Evolutionary conservation across 495 filamentous ascomycete species (phyloP), one percentile per base, ranked within the genome.

Genomic region (Cairneyella variabilis): DNA sequence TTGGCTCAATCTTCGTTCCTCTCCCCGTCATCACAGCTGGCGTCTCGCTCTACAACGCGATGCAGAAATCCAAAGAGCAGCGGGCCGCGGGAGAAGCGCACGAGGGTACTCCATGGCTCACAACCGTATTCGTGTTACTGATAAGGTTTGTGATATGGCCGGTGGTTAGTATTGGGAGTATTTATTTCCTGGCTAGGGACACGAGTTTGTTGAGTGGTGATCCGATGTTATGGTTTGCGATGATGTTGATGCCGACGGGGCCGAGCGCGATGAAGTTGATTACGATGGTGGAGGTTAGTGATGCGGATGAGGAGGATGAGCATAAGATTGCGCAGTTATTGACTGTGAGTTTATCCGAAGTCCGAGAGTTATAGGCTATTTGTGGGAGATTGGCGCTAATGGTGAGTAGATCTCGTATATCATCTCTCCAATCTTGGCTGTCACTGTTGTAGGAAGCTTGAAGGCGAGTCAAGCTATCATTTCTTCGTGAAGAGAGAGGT

Each of bases 181-280:
- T 90, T 16, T 91, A 82, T 57, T 51, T 69, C 0, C 59, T 91
- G n/a, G 85, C 81, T 8, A 71, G 69, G 14, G 75, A 74, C 46
- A 89, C 85, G 0, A 52, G 60, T 16, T 16, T 84, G 7, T 65
- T 91, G 2, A 66, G 71, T 7, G 51, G 70, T 3, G 88, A 91
- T 63, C 86, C 88, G 0, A 81, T 91, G 36, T 63, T 91, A 17
- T 90, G 83, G 83, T 91, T 90, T 61, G 69, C 70, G 8, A 76
- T 90, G 75, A 90, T 89, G 84, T 61, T 90, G 20, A 90, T 90
- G 82, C 85, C 88, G 0, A 74, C 80, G 1, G 87, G 88, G 0
- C 86, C 86, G 9, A 80, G 82, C 2, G 84, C 86, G 0, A 78
- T 89, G 77, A 85, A 84, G 51, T 65, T 89, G 14, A 79, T 82